Percentiles rank a stretch among this genome's conserved stretches.
phyloP scores from a whole-genome alignment of 768 basidiomycete species.

The Leccinum subtestaceum region DNA sequence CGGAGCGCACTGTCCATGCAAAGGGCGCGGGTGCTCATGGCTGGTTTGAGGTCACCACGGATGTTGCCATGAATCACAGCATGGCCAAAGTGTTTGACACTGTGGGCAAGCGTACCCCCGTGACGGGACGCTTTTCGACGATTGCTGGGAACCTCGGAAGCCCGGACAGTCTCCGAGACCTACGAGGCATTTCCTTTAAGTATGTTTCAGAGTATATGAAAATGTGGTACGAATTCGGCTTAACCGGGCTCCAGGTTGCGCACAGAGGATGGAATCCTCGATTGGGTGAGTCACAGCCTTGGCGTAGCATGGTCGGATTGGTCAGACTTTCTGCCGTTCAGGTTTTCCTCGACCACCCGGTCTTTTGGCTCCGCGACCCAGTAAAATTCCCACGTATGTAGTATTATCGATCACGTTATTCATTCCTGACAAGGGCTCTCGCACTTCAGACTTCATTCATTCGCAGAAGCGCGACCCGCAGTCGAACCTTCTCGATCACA shows the following conservation, averaged over 20 bases:
- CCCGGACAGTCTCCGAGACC: slow-evolving; percentile 48
- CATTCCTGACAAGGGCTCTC: background rate
- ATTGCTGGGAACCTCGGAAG: slow-evolving; percentile 52
- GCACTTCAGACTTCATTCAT: slow-evolving; percentile 30
- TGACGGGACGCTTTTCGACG: slow-evolving; percentile 47
- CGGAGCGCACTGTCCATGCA: slow-evolving; percentile 18
- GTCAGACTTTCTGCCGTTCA: slow-evolving; percentile 5
- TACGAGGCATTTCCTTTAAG: slow-evolving; percentile 53
- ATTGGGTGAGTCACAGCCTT: slow-evolving; percentile 32
- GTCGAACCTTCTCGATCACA: slow-evolving; percentile 43
- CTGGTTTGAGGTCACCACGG: slow-evolving; percentile 18
- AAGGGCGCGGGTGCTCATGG: slow-evolving; percentile 19
- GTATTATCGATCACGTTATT: background rate
- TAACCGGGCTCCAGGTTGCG: slow-evolving; percentile 26
- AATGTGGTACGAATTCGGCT: background rate
- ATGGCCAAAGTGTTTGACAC: slow-evolving; percentile 16
- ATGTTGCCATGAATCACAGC: slow-evolving; percentile 14
- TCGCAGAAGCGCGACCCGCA: slow-evolving; percentile 49
- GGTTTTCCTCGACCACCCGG: slow-evolving; percentile 41
- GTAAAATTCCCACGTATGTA: slow-evolving; percentile 46
- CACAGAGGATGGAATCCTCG: slow-evolving; percentile 38
- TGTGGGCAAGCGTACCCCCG: slow-evolving; percentile 16
- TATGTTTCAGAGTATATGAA: slow-evolving; percentile 28
- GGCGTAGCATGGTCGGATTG: background rate
- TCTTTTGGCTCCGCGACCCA: slow-evolving; percentile 48